A percentile compares a stretch with the other conserved stretches of the same genome.
Evolutionary conservation across 805 yeast genomes (phyloP).

Genomic region (Priceomyces haplophilus): DNA sequence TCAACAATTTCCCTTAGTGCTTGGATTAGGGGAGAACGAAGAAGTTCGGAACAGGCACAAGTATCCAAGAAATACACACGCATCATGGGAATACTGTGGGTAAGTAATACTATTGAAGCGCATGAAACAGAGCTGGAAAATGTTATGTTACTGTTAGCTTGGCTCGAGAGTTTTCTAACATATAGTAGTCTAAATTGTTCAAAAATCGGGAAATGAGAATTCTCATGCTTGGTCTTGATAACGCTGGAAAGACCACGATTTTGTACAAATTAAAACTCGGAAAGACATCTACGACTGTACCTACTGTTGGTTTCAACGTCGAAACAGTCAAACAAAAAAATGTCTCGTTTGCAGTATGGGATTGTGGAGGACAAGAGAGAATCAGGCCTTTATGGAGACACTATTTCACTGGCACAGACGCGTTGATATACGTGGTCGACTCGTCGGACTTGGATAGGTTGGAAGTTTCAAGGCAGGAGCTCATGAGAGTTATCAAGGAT

Average conservation of each 20-base stretch:
- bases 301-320: slow-evolving; percentile 92
- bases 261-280: slow-evolving; percentile 80
- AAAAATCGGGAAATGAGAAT: slow-evolving; percentile 95
- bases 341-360: slow-evolving; percentile 86
- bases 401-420: slow-evolving; percentile 90
- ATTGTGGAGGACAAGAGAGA: slow-evolving; percentile 94
- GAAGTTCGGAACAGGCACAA: background rate
- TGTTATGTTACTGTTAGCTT: too few species aligned
- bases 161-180: slow-evolving; percentile 13
- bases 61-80: background rate
- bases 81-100: slow-evolving; percentile 5
- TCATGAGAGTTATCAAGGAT: slow-evolving; percentile 75
- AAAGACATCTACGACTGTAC: slow-evolving; percentile 73
- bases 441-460: slow-evolving; percentile 69
- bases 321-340: slow-evolving; percentile 81
- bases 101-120: background rate
- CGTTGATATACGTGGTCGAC: slow-evolving; percentile 87
- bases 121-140: background rate
- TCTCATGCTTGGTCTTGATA: slow-evolving; percentile 88
- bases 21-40: background rate
- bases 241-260: slow-evolving; percentile 90
- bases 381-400: slow-evolving; percentile 94
- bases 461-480: slow-evolving; percentile 73
- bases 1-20: background rate
- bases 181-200: slow-evolving; percentile 36